phyloP scores from a whole-genome alignment of 176 grass and related monocot genomes.

The Cymbopogon citratus region DNA sequence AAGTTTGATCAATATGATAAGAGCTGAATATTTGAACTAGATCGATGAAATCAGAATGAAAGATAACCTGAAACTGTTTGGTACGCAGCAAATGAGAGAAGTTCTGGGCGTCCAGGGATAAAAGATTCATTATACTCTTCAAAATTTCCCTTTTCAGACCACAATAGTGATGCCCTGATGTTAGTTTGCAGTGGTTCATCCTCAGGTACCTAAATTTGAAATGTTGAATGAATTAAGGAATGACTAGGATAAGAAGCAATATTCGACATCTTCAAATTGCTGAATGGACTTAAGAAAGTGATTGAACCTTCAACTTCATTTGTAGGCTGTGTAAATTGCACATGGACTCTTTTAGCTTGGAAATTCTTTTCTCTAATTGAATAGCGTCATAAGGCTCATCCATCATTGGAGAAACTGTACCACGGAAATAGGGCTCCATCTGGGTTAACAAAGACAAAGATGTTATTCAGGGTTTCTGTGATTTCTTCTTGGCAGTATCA shows the following conservation, averaged over 20 bases:
- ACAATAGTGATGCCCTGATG: slow-evolving; percentile 74
- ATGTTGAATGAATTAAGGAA: slow-evolving; percentile 20
- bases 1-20: neutral
- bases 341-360: slow-evolving; percentile 63
- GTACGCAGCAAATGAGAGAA: slow-evolving; percentile 77
- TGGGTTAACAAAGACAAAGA: slow-evolving; percentile 51
- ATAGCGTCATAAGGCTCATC: slow-evolving; percentile 43
- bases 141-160: slow-evolving; percentile 59
- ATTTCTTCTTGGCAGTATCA: neutral
- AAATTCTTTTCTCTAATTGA: slow-evolving; percentile 51
- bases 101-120: slow-evolving; percentile 64
- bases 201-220: slow-evolving; percentile 54
- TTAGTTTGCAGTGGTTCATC: slow-evolving; percentile 84
- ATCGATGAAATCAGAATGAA: neutral
- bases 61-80: slow-evolving; percentile 77
- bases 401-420: slow-evolving; percentile 59
- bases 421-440: slow-evolving; percentile 92
- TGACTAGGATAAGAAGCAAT: neutral
- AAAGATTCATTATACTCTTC: slow-evolving; percentile 49
- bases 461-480: neutral
- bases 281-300: neutral
- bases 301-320: slow-evolving; percentile 78
- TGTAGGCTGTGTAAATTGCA: slow-evolving; percentile 74
- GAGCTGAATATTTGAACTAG: neutral
- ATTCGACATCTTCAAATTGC: slow-evolving; percentile 2